Conservation (phyloP, 305 asterid species). For the Solanum hybrid region DNA sequence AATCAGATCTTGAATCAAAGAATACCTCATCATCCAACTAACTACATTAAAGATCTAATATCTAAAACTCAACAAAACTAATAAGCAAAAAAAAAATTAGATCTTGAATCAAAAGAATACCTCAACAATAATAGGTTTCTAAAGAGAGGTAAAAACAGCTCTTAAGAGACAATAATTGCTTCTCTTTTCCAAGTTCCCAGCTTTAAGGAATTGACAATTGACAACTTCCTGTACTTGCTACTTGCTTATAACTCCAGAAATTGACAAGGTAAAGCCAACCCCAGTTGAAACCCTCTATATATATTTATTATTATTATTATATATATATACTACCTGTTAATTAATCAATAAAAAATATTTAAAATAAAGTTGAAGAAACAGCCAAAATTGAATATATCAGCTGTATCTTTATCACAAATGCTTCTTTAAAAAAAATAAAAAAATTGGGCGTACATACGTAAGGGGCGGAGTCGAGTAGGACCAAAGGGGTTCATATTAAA, state of each 20-base stretch:
- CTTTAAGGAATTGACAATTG: slow-evolving; percentile 2
- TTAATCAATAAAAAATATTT: background rate
- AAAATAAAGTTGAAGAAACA: background rate
- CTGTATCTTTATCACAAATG: background rate
- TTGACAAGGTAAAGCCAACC: background rate
- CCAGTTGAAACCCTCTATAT: slow-evolving; percentile 1
- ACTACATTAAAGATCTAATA: background rate
- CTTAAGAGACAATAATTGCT: background rate
- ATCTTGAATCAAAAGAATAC: background rate
- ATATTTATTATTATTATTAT: background rate
- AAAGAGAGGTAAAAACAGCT: background rate
- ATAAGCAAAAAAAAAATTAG: background rate
- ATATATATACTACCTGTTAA: background rate
- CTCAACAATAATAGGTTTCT: background rate
- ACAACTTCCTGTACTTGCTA: background rate
- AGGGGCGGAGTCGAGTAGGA: background rate
- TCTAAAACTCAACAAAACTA: background rate
- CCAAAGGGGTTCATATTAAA: background rate
- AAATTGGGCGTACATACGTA: background rate
- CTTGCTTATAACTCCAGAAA: background rate
- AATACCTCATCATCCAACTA: background rate
- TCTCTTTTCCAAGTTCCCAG: background rate
- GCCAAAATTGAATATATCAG: slow-evolving; percentile 7
- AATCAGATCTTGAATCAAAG: background rate
- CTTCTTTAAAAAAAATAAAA: background rate